These are phyloP conservation scores for Crithidia mellificae DNA, from an alignment of 208 protist genomes.

Conservation along the genomic window DNA sequence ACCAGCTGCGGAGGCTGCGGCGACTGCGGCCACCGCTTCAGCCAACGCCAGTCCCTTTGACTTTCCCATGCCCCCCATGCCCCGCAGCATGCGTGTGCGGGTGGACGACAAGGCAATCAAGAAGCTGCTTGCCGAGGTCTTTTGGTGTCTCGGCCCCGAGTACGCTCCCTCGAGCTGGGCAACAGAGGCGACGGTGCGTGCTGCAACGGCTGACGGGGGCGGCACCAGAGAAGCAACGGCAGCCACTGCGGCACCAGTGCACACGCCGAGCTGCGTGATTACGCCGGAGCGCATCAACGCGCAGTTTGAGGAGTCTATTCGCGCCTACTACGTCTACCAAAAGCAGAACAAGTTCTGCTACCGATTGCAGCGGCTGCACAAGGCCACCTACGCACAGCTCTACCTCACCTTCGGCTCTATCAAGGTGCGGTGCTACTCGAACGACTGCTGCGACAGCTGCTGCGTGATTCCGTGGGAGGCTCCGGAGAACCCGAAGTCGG, in stretches of 20 bases:
- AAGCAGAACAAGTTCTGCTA: conserved; percentile 82
- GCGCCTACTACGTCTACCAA: conserved; percentile 80
- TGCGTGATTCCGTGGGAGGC: conserved; percentile 62
- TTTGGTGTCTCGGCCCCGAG: conserved; percentile 60
- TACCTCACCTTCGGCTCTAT: conserved; percentile 90
- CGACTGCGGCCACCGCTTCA: background rate
- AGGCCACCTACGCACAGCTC: conserved; percentile 76
- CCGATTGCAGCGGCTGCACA: conserved; percentile 56
- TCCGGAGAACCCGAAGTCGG: conserved; percentile 15
- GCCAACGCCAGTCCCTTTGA: conserved; percentile 29
- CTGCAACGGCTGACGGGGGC: background rate
- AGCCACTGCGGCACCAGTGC: background rate
- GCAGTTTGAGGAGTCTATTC: conserved; percentile 78
- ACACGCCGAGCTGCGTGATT: conserved; percentile 17
- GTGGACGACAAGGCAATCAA: conserved; percentile 50
- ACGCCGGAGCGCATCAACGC: conserved; percentile 55
- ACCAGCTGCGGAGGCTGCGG: background rate
- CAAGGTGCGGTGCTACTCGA: conserved; percentile 88
- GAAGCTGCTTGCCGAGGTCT: conserved; percentile 69
- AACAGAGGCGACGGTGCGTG: background rate
- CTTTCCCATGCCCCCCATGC: conserved; percentile 46
- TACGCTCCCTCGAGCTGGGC: conserved; percentile 24
- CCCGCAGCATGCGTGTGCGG: conserved; percentile 43
- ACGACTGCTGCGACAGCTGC: conserved; percentile 81
- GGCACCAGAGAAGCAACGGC: no score